phyloP scores from a whole-genome alignment of 1,284 basidiomycete species.

The Takashimella tepidaria region DNA sequence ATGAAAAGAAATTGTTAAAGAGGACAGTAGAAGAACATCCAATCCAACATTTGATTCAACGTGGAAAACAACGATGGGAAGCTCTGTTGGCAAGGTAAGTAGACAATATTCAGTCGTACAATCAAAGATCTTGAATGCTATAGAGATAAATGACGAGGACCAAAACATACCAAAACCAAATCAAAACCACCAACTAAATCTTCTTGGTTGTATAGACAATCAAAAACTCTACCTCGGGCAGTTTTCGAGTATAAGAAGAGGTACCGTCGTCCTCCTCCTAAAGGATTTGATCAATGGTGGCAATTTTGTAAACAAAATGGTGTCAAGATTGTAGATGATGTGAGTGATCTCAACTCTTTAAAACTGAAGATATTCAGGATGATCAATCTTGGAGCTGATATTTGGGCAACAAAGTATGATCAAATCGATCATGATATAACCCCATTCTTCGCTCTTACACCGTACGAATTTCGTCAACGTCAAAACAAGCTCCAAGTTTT shows the following conservation, averaged over 20 bases:
- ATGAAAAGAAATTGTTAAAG: conserved; percentile 19
- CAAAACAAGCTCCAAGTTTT: conserved; percentile 18
- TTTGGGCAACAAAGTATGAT: conserved; percentile 47
- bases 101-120: too few species aligned
- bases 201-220: conserved; percentile 41
- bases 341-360: conserved; percentile 23
- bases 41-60: conserved; percentile 36
- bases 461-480: conserved; percentile 31
- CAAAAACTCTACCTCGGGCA: conserved; percentile 44
- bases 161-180: background rate
- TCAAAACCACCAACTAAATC: conserved; percentile 1
- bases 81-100: conserved; percentile 34
- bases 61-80: conserved; percentile 34
- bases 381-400: conserved; percentile 4
- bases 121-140: background rate
- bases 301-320: conserved; percentile 38
- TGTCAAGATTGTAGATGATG: conserved; percentile 49
- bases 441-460: conserved; percentile 42
- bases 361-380: background rate
- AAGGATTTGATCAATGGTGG: conserved; percentile 50
- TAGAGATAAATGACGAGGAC: background rate
- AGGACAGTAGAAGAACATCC: conserved; percentile 32
- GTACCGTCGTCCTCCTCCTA: conserved; percentile 47
- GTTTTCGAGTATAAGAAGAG: conserved; percentile 46
- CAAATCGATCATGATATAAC: conserved; percentile 42